Base-by-base conservation (phyloP, 768 basidiomycete genomes). In the Boletus vermiculosoides region DNA sequence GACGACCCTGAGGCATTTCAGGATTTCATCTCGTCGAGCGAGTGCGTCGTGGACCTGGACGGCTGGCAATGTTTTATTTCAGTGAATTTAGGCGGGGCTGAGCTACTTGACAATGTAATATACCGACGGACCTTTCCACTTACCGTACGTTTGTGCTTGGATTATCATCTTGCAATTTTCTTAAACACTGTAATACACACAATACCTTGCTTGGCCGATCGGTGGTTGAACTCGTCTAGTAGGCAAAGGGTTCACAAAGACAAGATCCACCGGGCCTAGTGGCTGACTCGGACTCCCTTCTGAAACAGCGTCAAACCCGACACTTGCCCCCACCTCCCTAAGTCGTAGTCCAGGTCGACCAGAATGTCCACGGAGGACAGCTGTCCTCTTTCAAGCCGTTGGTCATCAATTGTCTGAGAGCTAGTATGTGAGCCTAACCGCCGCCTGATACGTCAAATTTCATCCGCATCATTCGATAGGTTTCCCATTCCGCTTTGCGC, bases 31-130 rank as follows among this genome's bases (percentile, higher is more conserved):
- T 40, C 52, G 56, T 46, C 58, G 47, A 40, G 13, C 56, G 20
- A 54, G 55, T 23, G 57, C 33, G 3, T 39, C 53, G 13, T 68
- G 55, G 63, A 50, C 57, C 5, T 67, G 65, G 65, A 40, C 52
- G 20, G 36, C 45, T 23, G 52, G 62, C n/a, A 40, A 53, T 16
- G 30, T 33, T 3, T 40, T 66, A 5, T 45, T 58, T 28, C 34
- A 20, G 23, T 59, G 48, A 62, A 13, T 41, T 28, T 39, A 40
- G 45, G 5, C 12, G 15, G 31, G 25, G 8, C 25, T 10, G 25
- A 36, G 20, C 16, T 30, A 44, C 7, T 30, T 25, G 5, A 25
- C 5, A 25, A 25, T 49, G 34, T 31, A 18, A 28, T 20, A 39
- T n/a, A 25, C 25, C 4, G 3, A 41, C 13, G n/a, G 39, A 9